A percentile compares a stretch with the other conserved stretches of the same genome.
Evolutionary conservation across 2,329 filamentous ascomycete genomes (phyloP).

Genomic region (Alternaria brassicicola): DNA sequence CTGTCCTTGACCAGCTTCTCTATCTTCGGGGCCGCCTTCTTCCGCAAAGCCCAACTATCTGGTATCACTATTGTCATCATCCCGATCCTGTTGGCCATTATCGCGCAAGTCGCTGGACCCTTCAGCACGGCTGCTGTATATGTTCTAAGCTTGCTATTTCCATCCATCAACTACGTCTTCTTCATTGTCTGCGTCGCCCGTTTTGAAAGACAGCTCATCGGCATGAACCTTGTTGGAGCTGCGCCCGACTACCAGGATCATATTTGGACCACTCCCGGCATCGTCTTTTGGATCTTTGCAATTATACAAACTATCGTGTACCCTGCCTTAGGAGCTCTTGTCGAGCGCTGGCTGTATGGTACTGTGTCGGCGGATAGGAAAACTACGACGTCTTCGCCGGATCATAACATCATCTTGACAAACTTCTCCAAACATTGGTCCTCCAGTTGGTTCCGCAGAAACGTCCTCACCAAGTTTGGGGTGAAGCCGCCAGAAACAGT

Average conservation of each 20-base stretch:
- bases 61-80: conserved; percentile 79
- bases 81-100: conserved; percentile 76
- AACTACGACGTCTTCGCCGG: conserved; percentile 44
- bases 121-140: conserved; percentile 69
- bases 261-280: conserved; percentile 70
- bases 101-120: conserved; percentile 75
- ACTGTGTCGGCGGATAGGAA: conserved; percentile 66
- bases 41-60: conserved; percentile 85
- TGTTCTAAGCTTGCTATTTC: conserved; percentile 76
- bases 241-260: conserved; percentile 59
- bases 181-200: conserved; percentile 79
- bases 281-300: conserved; percentile 78
- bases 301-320: conserved; percentile 79
- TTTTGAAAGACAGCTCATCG: conserved; percentile 68
- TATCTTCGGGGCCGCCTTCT: conserved; percentile 80
- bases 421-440: conserved; percentile 79
- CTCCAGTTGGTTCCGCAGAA: conserved; percentile 65
- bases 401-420: conserved; percentile 70
- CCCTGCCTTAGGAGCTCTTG: conserved; percentile 73
- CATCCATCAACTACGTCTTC: conserved; percentile 86
- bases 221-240: conserved; percentile 65
- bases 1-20: conserved; percentile 80
- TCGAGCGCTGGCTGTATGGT: conserved; percentile 78
- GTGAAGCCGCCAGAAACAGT: conserved; percentile 66
- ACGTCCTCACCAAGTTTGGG: conserved; percentile 54